Evolutionary conservation across 2,329 filamentous ascomycete species (phyloP).

Genomic region (Monosporascus sp.): DNA sequence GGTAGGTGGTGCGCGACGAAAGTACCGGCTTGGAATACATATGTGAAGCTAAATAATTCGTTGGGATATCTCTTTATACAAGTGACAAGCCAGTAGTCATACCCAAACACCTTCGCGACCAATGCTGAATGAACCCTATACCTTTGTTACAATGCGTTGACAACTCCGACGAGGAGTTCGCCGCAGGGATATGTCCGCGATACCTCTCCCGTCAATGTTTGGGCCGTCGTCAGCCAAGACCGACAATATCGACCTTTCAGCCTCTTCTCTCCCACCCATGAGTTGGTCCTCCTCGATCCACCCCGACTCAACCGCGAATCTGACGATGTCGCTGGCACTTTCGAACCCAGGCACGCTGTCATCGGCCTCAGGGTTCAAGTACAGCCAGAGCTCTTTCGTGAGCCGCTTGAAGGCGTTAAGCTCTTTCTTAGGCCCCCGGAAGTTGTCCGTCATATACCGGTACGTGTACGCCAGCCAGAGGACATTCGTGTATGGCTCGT

Average conservation of each 20-base stretch:
- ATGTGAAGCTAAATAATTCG: too few relatives aligned
- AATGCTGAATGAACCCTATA: neutral
- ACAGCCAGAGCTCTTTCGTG: conserved; percentile 49
- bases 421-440: conserved; percentile 41
- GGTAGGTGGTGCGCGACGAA: too few relatives aligned
- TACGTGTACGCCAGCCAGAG: conserved; percentile 61
- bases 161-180: conserved; percentile 20
- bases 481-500: conserved; percentile 59
- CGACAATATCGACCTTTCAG: conserved; percentile 29
- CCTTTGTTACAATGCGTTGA: neutral
- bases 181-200: conserved; percentile 11
- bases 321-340: conserved; percentile 51
- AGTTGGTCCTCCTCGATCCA: conserved; percentile 53
- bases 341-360: conserved; percentile 45
- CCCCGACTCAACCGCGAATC: conserved; percentile 52
- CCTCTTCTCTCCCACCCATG: conserved; percentile 28
- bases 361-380: conserved; percentile 48
- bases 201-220: conserved; percentile 5
- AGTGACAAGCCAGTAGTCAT: neutral
- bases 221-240: conserved; percentile 14
- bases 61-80: neutral
- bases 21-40: too few relatives aligned
- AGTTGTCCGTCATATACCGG: conserved; percentile 44
- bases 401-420: conserved; percentile 40
- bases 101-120: neutral